Evolutionary conservation across 2,329 filamentous ascomycete species (phyloP).

Genomic region (Xylariaceae sp.): DNA sequence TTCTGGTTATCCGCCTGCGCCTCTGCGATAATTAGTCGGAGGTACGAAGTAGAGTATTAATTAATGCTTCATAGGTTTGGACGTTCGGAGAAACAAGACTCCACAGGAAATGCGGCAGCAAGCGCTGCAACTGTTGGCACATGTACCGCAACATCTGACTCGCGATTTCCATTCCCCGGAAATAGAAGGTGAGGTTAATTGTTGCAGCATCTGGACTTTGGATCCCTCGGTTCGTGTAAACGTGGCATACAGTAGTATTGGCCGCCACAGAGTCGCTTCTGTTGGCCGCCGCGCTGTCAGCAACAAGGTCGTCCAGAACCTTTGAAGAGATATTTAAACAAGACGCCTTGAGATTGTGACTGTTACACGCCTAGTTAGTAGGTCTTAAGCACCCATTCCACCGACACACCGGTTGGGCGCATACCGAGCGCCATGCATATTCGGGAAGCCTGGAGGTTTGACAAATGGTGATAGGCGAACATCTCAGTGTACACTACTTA

Average conservation of each 20-base stretch:
- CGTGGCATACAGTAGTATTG: constrained; percentile 8
- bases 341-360: background rate
- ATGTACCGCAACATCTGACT: constrained; percentile 25
- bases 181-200: background rate
- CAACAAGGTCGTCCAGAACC: background rate
- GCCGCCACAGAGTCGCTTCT: constrained; percentile 19
- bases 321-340: background rate
- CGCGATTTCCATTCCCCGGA: constrained; percentile 14
- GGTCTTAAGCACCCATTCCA: constrained; percentile 1
- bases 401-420: constrained; percentile 6
- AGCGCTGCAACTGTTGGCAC: constrained; percentile 28
- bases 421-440: constrained; percentile 9
- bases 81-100: constrained; percentile 7
- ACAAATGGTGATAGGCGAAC: constrained; percentile 8
- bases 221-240: constrained; percentile 2
- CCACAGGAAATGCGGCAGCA: constrained; percentile 27
- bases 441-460: constrained; percentile 5
- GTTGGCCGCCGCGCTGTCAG: constrained; percentile 9
- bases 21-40: constrained; percentile 13
- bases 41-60: constrained; percentile 10
- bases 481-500: background rate
- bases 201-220: constrained; percentile 7
- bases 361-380: background rate
- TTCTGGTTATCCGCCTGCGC: constrained; percentile 1
- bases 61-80: background rate